These are phyloP conservation scores for Cenchrus americanus DNA, from an alignment of 176 grass and related monocot genomes.

Conservation along the genomic window DNA sequence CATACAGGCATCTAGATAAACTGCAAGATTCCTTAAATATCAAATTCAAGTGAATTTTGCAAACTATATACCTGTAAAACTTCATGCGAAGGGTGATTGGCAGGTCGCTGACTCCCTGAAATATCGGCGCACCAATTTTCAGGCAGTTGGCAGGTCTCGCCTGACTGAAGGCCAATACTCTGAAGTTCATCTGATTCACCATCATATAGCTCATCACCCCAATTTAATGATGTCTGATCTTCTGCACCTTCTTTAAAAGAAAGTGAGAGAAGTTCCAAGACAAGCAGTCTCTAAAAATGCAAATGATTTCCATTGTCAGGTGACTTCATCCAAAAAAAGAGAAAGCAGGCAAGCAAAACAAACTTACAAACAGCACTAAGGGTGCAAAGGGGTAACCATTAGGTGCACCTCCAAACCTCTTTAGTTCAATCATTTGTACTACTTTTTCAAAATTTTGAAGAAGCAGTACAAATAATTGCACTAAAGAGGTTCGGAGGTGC, in stretches of 20 bases:
- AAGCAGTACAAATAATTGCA: too few relatives aligned
- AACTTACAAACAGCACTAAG: conserved; percentile 12
- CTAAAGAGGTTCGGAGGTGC: too few relatives aligned
- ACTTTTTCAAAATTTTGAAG: too few relatives aligned
- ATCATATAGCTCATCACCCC: conserved; percentile 66
- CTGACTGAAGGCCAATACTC: conserved; percentile 54
- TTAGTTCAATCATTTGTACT: too few relatives aligned
- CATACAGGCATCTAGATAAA: not conserved
- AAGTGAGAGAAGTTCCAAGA: conserved; percentile 61
- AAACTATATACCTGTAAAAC: conserved; percentile 68
- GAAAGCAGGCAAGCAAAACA: conserved; percentile 6
- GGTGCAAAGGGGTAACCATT: too few relatives aligned
- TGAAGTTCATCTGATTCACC: conserved; percentile 67
- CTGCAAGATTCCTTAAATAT: not conserved
- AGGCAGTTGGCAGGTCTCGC: conserved; percentile 46
- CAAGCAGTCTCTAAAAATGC: conserved; percentile 65
- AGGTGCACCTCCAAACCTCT: too few relatives aligned
- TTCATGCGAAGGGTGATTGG: conserved; percentile 42
- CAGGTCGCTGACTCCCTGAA: conserved; percentile 27
- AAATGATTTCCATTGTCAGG: conserved; percentile 36
- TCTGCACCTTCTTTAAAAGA: conserved; percentile 46
- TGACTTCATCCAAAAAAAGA: not conserved
- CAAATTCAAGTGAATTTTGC: not conserved
- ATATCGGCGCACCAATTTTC: conserved; percentile 45
- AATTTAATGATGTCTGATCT: conserved; percentile 42